Percentiles rank a stretch among this genome's conserved stretches.
phyloP scores from a whole-genome alignment of 768 basidiomycete genomes.

The Strobilomyces dryophilus region DNA sequence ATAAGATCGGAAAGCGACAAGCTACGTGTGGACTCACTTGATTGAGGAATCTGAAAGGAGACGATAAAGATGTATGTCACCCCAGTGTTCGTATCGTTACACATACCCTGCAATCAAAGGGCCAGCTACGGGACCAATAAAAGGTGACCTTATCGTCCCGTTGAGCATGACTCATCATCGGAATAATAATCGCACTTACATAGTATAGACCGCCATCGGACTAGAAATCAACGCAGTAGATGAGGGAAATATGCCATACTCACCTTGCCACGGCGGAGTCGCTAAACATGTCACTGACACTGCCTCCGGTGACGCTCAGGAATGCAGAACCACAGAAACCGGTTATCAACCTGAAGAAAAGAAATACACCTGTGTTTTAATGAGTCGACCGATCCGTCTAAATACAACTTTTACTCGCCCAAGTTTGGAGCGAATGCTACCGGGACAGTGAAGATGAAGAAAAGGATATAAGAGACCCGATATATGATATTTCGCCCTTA shows the following conservation, averaged over 20 bases:
- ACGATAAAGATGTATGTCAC: not conserved
- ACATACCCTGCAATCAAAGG: slow-evolving; percentile 58
- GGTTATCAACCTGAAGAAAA: slow-evolving; percentile 57
- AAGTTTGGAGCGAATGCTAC: slow-evolving; percentile 71
- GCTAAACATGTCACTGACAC: slow-evolving; percentile 52
- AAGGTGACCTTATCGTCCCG: slow-evolving; percentile 37
- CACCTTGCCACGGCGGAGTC: slow-evolving; percentile 58
- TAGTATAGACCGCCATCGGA: slow-evolving; percentile 55
- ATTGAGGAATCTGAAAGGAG: slow-evolving; percentile 56
- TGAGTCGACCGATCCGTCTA: not conserved
- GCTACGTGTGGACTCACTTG: slow-evolving; percentile 36
- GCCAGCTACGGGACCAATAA: slow-evolving; percentile 52
- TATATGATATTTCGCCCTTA: slow-evolving; percentile 65
- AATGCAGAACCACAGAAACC: slow-evolving; percentile 57
- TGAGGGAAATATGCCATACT: slow-evolving; percentile 18
- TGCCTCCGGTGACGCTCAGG: slow-evolving; percentile 59
- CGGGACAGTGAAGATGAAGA: slow-evolving; percentile 64
- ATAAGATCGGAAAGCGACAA: slow-evolving; percentile 1
- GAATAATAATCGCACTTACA: slow-evolving; percentile 20
- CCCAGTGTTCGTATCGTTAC: not conserved
- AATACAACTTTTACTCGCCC: slow-evolving; percentile 29
- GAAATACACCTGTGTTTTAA: slow-evolving; percentile 43
- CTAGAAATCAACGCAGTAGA: slow-evolving; percentile 24
- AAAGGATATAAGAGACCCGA: slow-evolving; percentile 51
- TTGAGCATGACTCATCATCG: not conserved